Percentiles rank a stretch among this genome's conserved stretches.
phyloP scores from a whole-genome alignment of 2,329 filamentous ascomycete species.

The Exophiala spinifera region DNA sequence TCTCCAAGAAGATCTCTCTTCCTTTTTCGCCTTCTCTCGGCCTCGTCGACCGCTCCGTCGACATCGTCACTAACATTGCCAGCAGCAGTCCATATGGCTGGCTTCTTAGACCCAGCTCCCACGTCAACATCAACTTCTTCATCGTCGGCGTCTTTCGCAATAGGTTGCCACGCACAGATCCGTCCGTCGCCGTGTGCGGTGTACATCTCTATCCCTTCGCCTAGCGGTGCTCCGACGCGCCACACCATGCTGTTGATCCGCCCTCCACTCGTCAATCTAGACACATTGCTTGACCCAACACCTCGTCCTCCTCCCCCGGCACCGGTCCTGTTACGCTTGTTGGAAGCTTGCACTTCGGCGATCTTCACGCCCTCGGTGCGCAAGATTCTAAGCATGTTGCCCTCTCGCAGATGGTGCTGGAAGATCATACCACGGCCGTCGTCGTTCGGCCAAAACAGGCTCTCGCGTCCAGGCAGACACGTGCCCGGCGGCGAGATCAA shows the following conservation, averaged over 20 bases:
- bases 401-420: slow-evolving; percentile 74
- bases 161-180: slow-evolving; percentile 68
- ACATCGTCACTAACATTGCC: background rate
- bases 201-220: slow-evolving; percentile 66
- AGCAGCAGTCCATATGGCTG: background rate
- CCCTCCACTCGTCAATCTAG: slow-evolving; percentile 47
- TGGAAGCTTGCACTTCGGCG: slow-evolving; percentile 30
- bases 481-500: slow-evolving; percentile 61
- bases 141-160: slow-evolving; percentile 47
- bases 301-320: too few species aligned
- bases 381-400: slow-evolving; percentile 67
- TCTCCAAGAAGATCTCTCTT: slow-evolving; percentile 79
- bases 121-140: slow-evolving; percentile 47
- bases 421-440: slow-evolving; percentile 67
- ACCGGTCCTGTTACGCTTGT: slow-evolving; percentile 19
- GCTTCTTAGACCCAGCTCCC: background rate
- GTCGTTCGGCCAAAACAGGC: slow-evolving; percentile 78
- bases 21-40: slow-evolving; percentile 51
- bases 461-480: slow-evolving; percentile 53
- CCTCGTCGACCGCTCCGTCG: slow-evolving; percentile 32
- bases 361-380: slow-evolving; percentile 55
- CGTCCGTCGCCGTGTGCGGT: slow-evolving; percentile 81
- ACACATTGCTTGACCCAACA: slow-evolving; percentile 1
- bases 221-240: slow-evolving; percentile 58
- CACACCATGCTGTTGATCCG: slow-evolving; percentile 74